phyloP scores from a whole-genome alignment of 108 stramenopile species.

The Tribonema minus region DNA sequence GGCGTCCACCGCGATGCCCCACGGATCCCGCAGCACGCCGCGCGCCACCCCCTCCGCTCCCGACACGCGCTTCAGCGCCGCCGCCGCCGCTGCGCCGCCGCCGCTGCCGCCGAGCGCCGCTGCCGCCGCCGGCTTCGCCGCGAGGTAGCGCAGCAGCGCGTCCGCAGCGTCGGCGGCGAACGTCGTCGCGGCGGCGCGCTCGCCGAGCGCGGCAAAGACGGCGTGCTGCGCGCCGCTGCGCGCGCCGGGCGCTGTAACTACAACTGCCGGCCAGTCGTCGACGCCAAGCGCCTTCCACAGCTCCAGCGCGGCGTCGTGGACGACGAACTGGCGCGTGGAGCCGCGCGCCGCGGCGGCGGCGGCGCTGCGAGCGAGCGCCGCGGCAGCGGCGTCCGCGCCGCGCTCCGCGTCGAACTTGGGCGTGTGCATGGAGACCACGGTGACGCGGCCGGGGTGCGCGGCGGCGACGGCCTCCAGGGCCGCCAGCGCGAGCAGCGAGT shows the following conservation, averaged over 20 bases:
- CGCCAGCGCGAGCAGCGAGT: not conserved
- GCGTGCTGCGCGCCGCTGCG: too few species aligned
- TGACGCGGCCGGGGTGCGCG: not conserved
- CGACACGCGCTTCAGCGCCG: too few species aligned
- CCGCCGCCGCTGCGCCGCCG: too few species aligned
- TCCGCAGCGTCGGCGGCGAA: too few species aligned
- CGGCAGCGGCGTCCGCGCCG: not conserved
- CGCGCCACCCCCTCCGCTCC: too few species aligned
- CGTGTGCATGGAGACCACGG: not conserved
- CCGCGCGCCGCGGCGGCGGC: not conserved
- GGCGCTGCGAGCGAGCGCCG: not conserved
- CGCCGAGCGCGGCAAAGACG: too few species aligned
- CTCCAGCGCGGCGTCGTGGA: not conserved
- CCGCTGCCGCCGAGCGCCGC: too few species aligned
- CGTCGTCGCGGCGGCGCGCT: too few species aligned
- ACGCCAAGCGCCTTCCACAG: not conserved
- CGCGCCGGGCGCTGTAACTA: not conserved
- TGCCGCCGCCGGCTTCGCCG: too few species aligned
- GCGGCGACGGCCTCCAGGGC: not conserved
- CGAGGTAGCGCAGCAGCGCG: too few species aligned
- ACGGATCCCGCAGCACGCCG: too few species aligned
- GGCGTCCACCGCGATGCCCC: too few species aligned
- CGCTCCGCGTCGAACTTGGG: not conserved
- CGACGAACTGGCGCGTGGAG: not conserved
- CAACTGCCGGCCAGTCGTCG: not conserved